Evolutionary conservation across 2,329 filamentous ascomycete species (phyloP), one percentile per base, ranked within the genome.

Genomic region (Phoma herbarum): DNA sequence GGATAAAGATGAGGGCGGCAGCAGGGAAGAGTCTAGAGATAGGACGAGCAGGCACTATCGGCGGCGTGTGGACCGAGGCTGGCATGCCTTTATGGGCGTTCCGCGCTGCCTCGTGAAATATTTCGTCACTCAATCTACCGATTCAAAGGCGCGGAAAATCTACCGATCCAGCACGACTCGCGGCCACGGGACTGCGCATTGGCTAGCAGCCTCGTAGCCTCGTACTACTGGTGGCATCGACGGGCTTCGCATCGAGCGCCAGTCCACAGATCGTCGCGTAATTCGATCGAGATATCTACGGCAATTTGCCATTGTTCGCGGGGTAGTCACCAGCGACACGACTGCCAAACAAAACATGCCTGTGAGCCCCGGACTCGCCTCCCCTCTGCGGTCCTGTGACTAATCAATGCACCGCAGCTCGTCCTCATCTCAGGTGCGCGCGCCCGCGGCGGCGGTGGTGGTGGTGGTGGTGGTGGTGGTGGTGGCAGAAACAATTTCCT

Each of bases 401-500:
- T 71, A 65, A 72, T 52, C 70, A 65, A 72, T 52, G 47, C 61
- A 31, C 56, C 55, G 46, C 69, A 88, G 86, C 83, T 88, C 69
- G 81, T 88, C 59, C 80, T 87, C 57, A 78, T 88, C 60, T 87
- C 86, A 62, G 68, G 67, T 68, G 54, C 49, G 62, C 56, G 52
- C 45, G 52, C 42, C 35, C 28, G 39, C 29, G 29, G 44, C 26
- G n/a, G n/a, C n/a, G n/a, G n/a, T n/a, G n/a, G n/a, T n/a, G n/a
- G n/a, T n/a, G n/a, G n/a, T n/a, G n/a, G n/a, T n/a, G n/a, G n/a
- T n/a, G n/a, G n/a, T n/a, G n/a, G n/a, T n/a, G 18, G 22, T 23
- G 25, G 25, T 43, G 37, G 45, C 39, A 54, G 50, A 53, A 33
- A 41, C 45, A 59, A 26, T 50, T 3, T 86, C 84, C 83, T 88